Percentiles rank a stretch among this genome's conserved stretches.
Conservation (phyloP, 2,329 filamentous ascomycete species). For the Fusarium humuli region DNA sequence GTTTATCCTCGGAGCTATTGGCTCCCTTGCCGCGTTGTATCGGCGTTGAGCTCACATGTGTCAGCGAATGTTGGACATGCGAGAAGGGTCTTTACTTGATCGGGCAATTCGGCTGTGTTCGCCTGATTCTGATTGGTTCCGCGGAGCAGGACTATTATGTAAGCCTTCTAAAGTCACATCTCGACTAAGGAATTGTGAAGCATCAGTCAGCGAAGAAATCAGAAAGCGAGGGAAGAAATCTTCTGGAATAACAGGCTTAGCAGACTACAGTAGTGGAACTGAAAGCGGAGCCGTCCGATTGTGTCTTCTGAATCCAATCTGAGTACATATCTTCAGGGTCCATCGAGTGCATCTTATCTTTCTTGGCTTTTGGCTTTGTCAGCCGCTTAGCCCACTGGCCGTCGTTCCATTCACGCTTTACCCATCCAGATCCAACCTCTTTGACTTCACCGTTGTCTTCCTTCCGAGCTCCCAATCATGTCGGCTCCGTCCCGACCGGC, state of each 20-base stretch:
- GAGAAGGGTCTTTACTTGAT: conserved; percentile 25
- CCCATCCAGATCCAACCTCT: conserved; percentile 19
- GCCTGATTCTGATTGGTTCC: conserved; percentile 12
- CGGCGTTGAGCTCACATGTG: conserved; percentile 41
- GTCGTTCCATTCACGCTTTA: conserved; percentile 29
- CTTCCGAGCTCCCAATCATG: conserved; percentile 35
- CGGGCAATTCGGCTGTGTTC: conserved; percentile 18
- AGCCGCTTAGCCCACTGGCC: conserved; percentile 21
- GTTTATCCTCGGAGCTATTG: conserved; percentile 18
- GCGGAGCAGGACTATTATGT: conserved; percentile 35
- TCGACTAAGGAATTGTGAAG: conserved; percentile 40
- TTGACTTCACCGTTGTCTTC: conserved; percentile 2
- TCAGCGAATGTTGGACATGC: conserved; percentile 8
- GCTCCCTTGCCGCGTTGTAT: conserved; percentile 19
- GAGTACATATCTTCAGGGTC: conserved; percentile 3
- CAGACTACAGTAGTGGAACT: conserved; percentile 27
- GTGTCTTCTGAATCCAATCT: conserved; percentile 11
- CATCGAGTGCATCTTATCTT: conserved; percentile 18
- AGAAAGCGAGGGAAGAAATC: conserved; percentile 9
- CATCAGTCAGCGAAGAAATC: conserved; percentile 44
- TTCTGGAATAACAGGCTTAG: conserved; percentile 3
- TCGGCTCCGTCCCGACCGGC: conserved; percentile 42
- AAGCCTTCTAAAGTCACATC: conserved; percentile 32
- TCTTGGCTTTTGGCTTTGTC: conserved; percentile 37
- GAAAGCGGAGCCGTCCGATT: conserved; percentile 27